These are phyloP conservation scores for Babesia bigemina DNA, from an alignment of 169 alveolate species.

Conservation along the genomic window DNA sequence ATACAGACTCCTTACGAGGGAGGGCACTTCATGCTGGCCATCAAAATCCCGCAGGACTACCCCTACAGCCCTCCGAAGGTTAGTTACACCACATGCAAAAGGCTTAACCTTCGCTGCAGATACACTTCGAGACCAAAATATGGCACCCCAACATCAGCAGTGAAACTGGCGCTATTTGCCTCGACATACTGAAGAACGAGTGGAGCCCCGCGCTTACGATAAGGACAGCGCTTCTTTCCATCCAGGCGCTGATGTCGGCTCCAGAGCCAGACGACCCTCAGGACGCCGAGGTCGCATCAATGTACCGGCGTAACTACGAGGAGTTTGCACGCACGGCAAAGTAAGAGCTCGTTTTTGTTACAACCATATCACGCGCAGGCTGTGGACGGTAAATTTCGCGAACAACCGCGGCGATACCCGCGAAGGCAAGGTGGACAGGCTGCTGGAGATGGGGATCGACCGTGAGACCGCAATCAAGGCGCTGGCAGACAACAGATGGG, in stretches of 20 bases:
- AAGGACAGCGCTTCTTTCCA: slow-evolving; percentile 91
- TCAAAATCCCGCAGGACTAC: slow-evolving; percentile 91
- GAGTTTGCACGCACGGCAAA: slow-evolving; percentile 81
- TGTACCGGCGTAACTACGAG: slow-evolving; percentile 77
- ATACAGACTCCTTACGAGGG: slow-evolving; percentile 93
- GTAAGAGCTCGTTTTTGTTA: slow-evolving; percentile 35
- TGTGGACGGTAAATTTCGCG: slow-evolving; percentile 81
- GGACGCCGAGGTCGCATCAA: slow-evolving; percentile 89
- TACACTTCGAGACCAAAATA: slow-evolving; percentile 92
- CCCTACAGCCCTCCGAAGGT: slow-evolving; percentile 89
- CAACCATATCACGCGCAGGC: slow-evolving; percentile 40
- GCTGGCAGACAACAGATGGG: slow-evolving; percentile 82
- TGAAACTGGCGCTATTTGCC: slow-evolving; percentile 94
- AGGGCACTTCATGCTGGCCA: slow-evolving; percentile 90
- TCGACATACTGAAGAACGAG: slow-evolving; percentile 92
- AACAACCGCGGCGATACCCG: slow-evolving; percentile 46
- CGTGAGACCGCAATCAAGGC: slow-evolving; percentile 78
- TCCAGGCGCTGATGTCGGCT: slow-evolving; percentile 85
- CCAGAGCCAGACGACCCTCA: slow-evolving; percentile 90
- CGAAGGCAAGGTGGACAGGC: slow-evolving; percentile 64
- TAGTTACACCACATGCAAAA: not conserved
- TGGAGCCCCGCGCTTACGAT: slow-evolving; percentile 98
- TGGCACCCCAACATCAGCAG: slow-evolving; percentile 97
- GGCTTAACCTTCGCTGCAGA: slow-evolving; percentile 62
- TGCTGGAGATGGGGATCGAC: slow-evolving; percentile 79